These are phyloP conservation scores for Pholiota adiposa DNA, from an alignment of 1,284 basidiomycete genomes.

Conservation along the genomic window DNA sequence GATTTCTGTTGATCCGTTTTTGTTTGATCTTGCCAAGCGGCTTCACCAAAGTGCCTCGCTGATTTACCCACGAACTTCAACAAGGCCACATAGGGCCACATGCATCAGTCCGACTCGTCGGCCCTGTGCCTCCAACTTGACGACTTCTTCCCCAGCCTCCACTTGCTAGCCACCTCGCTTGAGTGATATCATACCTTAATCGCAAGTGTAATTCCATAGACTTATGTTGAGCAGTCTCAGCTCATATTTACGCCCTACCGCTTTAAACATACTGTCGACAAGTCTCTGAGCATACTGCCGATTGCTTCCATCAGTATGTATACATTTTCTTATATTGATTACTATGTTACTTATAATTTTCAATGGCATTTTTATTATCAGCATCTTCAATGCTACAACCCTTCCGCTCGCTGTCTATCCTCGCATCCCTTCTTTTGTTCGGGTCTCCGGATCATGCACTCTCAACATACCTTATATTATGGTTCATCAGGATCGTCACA, in stretches of 20 bases:
- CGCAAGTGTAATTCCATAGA: neutral
- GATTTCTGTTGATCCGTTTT: too few species aligned
- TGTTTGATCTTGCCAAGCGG: too few species aligned
- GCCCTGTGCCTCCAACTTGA: neutral
- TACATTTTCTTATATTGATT: neutral
- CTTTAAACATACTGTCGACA: neutral
- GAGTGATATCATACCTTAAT: neutral
- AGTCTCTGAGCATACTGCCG: neutral
- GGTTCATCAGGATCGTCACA: conserved; percentile 51
- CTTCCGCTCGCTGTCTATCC: conserved; percentile 14
- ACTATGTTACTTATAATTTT: neutral
- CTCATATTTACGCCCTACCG: neutral
- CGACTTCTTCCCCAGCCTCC: neutral
- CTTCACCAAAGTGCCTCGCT: too few species aligned
- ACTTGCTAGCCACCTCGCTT: neutral
- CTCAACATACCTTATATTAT: conserved; percentile 47
- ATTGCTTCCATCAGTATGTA: conserved; percentile 2
- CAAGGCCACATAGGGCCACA: neutral
- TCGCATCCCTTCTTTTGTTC: conserved; percentile 29
- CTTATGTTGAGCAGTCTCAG: neutral
- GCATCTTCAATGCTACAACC: conserved; percentile 14
- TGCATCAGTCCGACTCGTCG: neutral
- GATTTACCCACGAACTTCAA: neutral
- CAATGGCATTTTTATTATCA: conserved; percentile 16
- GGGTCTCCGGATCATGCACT: conserved; percentile 36